phyloP scores from a whole-genome alignment of 768 basidiomycete genomes.

The Pisolithus albus region DNA sequence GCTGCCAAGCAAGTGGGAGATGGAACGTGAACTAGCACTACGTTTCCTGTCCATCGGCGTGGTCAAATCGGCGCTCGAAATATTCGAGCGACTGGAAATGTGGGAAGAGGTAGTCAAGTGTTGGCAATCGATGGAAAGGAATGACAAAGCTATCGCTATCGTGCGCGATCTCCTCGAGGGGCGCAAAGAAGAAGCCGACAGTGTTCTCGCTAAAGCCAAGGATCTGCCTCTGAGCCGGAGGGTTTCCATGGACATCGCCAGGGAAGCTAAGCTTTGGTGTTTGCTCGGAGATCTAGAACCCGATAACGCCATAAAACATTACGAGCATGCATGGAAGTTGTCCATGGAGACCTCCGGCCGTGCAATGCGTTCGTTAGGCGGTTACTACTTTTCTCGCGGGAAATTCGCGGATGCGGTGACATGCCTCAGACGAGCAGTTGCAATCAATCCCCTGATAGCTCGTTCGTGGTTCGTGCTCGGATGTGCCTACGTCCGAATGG shows the following conservation, averaged over 20 bases:
- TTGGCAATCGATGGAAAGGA: slow-evolving; percentile 73
- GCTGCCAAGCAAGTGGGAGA: slow-evolving; percentile 87
- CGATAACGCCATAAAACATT: slow-evolving; percentile 61
- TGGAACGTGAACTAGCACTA: slow-evolving; percentile 84
- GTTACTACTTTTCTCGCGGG: slow-evolving; percentile 64
- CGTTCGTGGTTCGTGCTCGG: slow-evolving; percentile 97
- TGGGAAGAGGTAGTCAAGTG: slow-evolving; percentile 96
- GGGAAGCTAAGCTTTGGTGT: slow-evolving; percentile 93
- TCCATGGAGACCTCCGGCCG: slow-evolving; percentile 78
- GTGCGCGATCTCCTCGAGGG: slow-evolving; percentile 85
- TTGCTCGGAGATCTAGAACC: slow-evolving; percentile 88
- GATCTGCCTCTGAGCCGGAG: slow-evolving; percentile 36
- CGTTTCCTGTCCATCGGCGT: slow-evolving; percentile 84
- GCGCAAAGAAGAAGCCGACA: slow-evolving; percentile 74
- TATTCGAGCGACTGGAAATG: slow-evolving; percentile 93
- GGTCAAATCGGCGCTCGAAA: slow-evolving; percentile 82
- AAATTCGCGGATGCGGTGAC: slow-evolving; percentile 57
- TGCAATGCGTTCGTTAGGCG: slow-evolving; percentile 88
- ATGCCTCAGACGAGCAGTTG: slow-evolving; percentile 68
- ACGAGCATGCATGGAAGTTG: slow-evolving; percentile 76
- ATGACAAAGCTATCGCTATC: slow-evolving; percentile 70
- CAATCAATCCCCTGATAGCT: slow-evolving; percentile 82
- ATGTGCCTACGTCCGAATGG: slow-evolving; percentile 74
- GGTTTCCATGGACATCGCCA: slow-evolving; percentile 48
- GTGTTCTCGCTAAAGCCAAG: slow-evolving; percentile 57